Base-by-base conservation (phyloP, 352 stramenopile species). In the Pelagophyceae sp. region DNA sequence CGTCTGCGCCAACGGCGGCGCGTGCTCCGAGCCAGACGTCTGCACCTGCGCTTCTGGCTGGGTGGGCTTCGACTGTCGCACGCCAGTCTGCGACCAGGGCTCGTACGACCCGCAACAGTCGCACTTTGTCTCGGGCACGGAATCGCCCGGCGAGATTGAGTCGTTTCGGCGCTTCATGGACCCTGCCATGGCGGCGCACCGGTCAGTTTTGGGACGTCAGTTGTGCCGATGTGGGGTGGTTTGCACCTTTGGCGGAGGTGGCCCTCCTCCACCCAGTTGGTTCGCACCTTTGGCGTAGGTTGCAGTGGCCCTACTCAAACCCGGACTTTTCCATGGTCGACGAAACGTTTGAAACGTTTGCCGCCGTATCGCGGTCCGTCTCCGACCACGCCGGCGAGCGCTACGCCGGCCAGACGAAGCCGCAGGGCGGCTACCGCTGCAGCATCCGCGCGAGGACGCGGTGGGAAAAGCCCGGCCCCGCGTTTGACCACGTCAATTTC, bases 31-130 rank as follows among this genome's bases (percentile, higher is more conserved):
- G 17, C 93, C 94, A 6, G 93, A 92, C 64, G 85, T 96, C 0
- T 98, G 95, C 82, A 81, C 87, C 70, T 98, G 95, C 75, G 84
- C 89, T 0, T 69, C 82, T 1, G 94, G 94, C 20, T 98, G 94
- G 94, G 83, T 89, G 25, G 95, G 95, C 63, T 98, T 98, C 79
- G 95, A 98, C 83, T 98, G 95, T 83, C 90, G 94, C 37, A 96
- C 91, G 60, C 94, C 94, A 17, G 84, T 97, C 27, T 98, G 93
- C 78, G 83, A 77, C 0, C 92, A 98, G 86, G 94, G 94, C 31
- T 97, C 96, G 82, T 97, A 94, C 79, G 87, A 90, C 45, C 84
- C 86, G 2, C 80, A 86, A 0, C 91, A 97, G 79, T 61, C 76
- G 5, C 84, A 78, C 0, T 97, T 92, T 80, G 82, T 97, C 27